These are phyloP conservation scores for Spathaspora sp. DNA, from an alignment of 1,139 yeast species.

Conservation along the genomic window DNA sequence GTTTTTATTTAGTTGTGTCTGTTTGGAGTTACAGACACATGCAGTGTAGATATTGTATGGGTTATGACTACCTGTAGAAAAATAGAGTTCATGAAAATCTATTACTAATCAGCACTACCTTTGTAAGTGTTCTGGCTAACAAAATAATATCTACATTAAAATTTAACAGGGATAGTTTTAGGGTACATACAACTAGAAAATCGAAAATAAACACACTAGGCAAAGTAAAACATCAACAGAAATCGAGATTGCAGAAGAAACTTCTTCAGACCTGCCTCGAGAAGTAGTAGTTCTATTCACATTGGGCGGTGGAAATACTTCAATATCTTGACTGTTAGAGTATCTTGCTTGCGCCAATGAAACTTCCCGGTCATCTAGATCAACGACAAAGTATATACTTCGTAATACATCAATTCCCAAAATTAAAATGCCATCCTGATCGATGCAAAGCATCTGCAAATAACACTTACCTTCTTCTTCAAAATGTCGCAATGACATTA, in stretches of 20 bases:
- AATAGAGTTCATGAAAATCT: no score
- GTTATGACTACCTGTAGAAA: no score
- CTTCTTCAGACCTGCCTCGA: neutral
- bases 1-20: neutral
- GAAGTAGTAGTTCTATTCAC: neutral
- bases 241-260: neutral
- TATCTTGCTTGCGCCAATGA: slow-evolving; percentile 28
- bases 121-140: no score
- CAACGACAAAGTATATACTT: slow-evolving; percentile 27
- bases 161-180: no score
- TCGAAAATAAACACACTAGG: neutral
- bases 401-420: slow-evolving; percentile 34
- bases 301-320: neutral
- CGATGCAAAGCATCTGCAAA: neutral
- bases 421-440: neutral
- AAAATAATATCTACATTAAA: no score
- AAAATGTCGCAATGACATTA: neutral
- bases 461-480: neutral
- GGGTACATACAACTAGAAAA: neutral
- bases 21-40: neutral
- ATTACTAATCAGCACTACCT: no score
- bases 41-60: no score
- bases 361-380: slow-evolving; percentile 26
- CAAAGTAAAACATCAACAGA: neutral
- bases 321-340: slow-evolving; percentile 12